A percentile compares a stretch with the other conserved stretches of the same genome.
Evolutionary conservation across 768 basidiomycete species (phyloP).

Genomic region (Tephrocybe sp.): DNA sequence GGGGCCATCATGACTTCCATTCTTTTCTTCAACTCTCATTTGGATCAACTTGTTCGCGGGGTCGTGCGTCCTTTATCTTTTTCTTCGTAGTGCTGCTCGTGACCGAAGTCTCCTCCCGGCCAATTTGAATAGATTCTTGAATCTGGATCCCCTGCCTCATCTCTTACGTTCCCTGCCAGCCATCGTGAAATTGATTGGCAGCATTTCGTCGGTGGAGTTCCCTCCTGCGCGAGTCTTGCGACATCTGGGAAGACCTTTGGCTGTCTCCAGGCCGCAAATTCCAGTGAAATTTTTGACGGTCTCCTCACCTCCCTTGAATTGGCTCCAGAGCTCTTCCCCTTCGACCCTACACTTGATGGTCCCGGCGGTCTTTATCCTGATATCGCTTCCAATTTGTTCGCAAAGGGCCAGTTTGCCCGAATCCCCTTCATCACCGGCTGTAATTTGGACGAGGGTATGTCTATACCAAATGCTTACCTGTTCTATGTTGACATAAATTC

Average conservation of each 20-base stretch:
- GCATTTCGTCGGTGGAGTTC: slow-evolving; percentile 26
- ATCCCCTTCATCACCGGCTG: slow-evolving; percentile 45
- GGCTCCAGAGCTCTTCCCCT: slow-evolving; percentile 28
- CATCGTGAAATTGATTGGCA: slow-evolving; percentile 25
- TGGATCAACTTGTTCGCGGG: slow-evolving; percentile 25
- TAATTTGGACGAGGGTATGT: slow-evolving; percentile 42
- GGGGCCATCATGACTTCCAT: slow-evolving; percentile 41
- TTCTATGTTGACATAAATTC: not conserved
- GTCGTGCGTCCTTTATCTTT: slow-evolving; percentile 22
- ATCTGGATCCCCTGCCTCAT: slow-evolving; percentile 35
- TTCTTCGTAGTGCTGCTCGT: not conserved
- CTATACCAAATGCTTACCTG: not conserved
- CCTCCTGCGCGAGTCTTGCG: slow-evolving; percentile 21
- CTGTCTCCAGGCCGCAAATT: slow-evolving; percentile 27
- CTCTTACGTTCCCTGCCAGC: slow-evolving; percentile 26
- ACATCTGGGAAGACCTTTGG: slow-evolving; percentile 28
- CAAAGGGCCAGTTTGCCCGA: slow-evolving; percentile 29
- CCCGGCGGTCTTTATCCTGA: slow-evolving; percentile 35
- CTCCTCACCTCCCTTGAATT: slow-evolving; percentile 17
- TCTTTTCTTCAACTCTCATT: slow-evolving; percentile 29
- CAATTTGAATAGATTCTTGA: slow-evolving; percentile 35
- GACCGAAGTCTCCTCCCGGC: too few relatives aligned
- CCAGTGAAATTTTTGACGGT: slow-evolving; percentile 27
- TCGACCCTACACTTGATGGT: slow-evolving; percentile 39
- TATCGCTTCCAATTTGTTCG: slow-evolving; percentile 30